Evolutionary conservation across 2,329 filamentous ascomycete species (phyloP), one percentile per base, ranked within the genome.

Genomic region (Trichocomaceae sp.): DNA sequence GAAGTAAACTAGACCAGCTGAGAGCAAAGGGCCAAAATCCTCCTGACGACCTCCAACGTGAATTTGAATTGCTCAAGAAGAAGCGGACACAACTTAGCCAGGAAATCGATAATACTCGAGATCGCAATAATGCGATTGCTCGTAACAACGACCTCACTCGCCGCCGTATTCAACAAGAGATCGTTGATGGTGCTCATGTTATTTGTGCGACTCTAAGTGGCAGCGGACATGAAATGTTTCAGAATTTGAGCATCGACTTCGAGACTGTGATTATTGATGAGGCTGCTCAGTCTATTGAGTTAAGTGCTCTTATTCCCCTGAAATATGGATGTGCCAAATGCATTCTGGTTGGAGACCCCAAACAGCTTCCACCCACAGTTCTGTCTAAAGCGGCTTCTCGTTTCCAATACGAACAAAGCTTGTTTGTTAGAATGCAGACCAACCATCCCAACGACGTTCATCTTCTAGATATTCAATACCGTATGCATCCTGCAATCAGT

Each of bases 251-350:
- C 63, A 90, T 99, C 50, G 93, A 99, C 70, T 99, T 99, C 62
- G 93, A 99, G 72, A 97, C 93, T 0, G 93, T 99, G 61, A 88
- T 99, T 62, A 96, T 99, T 60, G 93, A 99, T 64, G 93, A 99
- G 74, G 93, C 93, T 3, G 93, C 93, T 15, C 93, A 99, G 78
- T 99, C 92, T 70, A 95, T 99, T 58, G 93, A 99, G 74, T 81
- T 99, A 66, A 96, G 90, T 66, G 93, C 93, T 12, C 79, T 99
- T 47, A 99, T 99, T 62, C 93, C 93, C 2, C 81, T 99, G 55
- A 99, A 99, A 71, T 99, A 99, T 66, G 92, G 93, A 54, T 96
- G 90, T 71, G 87, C 88, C 57, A 97, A 96, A 74, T 97, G 93
- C 74, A 90, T 99, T 62, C 83, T 99, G 31, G 93, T 99, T 29